A percentile compares a stretch with the other conserved stretches of the same genome.
phyloP scores from a whole-genome alignment of 2,329 filamentous ascomycete species.

The Dothideomycetes sp. region DNA sequence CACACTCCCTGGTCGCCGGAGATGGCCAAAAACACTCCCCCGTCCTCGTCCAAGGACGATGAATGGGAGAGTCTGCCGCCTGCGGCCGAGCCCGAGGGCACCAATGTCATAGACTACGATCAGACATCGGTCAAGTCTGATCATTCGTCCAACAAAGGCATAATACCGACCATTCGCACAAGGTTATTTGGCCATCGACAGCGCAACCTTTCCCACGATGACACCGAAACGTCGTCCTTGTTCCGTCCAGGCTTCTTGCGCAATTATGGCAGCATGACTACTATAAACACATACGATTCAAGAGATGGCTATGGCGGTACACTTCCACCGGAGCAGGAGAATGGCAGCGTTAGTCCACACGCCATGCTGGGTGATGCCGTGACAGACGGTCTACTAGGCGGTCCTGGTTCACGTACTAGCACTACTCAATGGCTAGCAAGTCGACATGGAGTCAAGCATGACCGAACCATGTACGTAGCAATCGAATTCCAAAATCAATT shows the following conservation, averaged over 20 bases:
- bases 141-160: conserved; percentile 13
- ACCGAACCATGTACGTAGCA: conserved; percentile 55
- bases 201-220: conserved; percentile 42
- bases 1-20: conserved; percentile 8
- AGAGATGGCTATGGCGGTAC: conserved; percentile 26
- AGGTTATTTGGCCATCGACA: conserved; percentile 24
- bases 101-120: not conserved
- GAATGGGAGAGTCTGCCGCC: not conserved
- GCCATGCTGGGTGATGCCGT: conserved; percentile 30
- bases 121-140: conserved; percentile 6
- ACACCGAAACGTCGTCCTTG: conserved; percentile 68
- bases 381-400: conserved; percentile 31
- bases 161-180: conserved; percentile 26
- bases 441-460: conserved; percentile 62
- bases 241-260: conserved; percentile 37
- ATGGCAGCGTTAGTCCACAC: conserved; percentile 17
- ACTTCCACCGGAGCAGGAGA: conserved; percentile 22
- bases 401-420: conserved; percentile 54
- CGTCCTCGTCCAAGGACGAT: not conserved
- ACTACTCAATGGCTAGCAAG: conserved; percentile 62
- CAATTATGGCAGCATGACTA: conserved; percentile 35
- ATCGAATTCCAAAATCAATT: not conserved
- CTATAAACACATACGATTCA: conserved; percentile 15
- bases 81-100: not conserved
- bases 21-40: conserved; percentile 1